Conservation (phyloP, 2,329 filamentous ascomycete species). For the Apiospora sp. region DNA sequence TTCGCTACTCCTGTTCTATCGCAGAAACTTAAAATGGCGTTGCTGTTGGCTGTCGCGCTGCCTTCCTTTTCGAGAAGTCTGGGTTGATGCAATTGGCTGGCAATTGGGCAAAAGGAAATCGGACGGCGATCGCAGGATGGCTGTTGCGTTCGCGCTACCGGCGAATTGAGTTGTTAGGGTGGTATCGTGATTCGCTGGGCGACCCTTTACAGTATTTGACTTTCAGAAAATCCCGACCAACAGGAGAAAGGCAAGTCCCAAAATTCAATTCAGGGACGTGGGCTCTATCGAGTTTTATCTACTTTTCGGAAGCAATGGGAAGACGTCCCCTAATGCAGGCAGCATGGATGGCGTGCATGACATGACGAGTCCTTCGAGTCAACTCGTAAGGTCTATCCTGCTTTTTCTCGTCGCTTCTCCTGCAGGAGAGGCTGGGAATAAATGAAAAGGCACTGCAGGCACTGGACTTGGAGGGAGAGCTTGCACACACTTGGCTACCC, state of each 20-base stretch:
- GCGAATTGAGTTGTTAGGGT: background rate
- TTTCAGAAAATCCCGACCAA: background rate
- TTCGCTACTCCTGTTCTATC: background rate
- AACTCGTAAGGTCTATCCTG: background rate
- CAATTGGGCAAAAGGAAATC: background rate
- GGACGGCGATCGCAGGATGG: background rate
- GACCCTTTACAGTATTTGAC: background rate
- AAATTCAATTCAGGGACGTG: background rate
- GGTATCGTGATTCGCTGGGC: background rate
- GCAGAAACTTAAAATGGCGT: too few species aligned
- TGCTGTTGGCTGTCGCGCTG: too few species aligned
- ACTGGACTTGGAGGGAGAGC: background rate
- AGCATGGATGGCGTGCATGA: background rate
- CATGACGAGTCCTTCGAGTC: background rate
- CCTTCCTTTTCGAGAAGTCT: background rate
- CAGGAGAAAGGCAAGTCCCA: background rate
- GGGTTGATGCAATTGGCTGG: slow-evolving; percentile 3
- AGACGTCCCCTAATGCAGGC: background rate
- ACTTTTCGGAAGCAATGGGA: background rate
- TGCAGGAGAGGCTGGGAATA: background rate
- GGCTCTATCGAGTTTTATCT: slow-evolving; percentile 7
- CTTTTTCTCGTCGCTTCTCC: background rate
- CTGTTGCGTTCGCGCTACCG: background rate
- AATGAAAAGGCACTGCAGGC: background rate
- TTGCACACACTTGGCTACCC: background rate